A percentile compares a stretch with the other conserved stretches of the same genome.
phyloP scores from a whole-genome alignment of 2,329 filamentous ascomycete species.

The Alternaria ventricosa region DNA sequence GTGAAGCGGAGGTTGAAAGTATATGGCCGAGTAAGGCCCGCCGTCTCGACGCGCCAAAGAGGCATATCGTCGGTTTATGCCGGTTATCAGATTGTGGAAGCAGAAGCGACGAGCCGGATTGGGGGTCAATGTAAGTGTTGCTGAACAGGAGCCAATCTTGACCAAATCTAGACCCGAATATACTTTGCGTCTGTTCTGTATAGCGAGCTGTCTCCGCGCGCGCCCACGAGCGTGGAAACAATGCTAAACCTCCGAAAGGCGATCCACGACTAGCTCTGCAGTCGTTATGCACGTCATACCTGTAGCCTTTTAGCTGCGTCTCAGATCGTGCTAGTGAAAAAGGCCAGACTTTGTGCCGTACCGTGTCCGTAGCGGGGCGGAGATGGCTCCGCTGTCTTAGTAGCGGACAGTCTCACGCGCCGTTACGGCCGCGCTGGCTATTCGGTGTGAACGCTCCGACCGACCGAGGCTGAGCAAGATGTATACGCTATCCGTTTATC shows the following conservation, averaged over 20 bases:
- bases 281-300: constrained; percentile 21
- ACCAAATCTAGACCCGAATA: not conserved
- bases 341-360: not conserved
- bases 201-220: constrained; percentile 2
- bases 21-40: constrained; percentile 1
- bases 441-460: constrained; percentile 4
- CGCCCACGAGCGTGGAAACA: not conserved
- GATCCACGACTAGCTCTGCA: constrained; percentile 11
- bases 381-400: constrained; percentile 2
- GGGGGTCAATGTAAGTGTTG: not conserved
- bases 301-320: constrained; percentile 11
- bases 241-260: constrained; percentile 11
- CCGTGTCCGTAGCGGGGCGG: constrained; percentile 1
- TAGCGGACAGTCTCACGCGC: not conserved
- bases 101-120: not conserved
- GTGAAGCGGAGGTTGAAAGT: not conserved
- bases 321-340: constrained; percentile 5
- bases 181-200: not conserved
- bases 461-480: not conserved
- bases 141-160: not conserved
- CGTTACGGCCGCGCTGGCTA: not conserved
- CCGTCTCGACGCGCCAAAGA: not conserved
- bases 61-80: not conserved
- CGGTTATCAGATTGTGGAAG: not conserved
- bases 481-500: not conserved